Evolutionary conservation across 345 rosid genomes (phyloP).

Genomic region (Eucalyptus cloeziana): DNA sequence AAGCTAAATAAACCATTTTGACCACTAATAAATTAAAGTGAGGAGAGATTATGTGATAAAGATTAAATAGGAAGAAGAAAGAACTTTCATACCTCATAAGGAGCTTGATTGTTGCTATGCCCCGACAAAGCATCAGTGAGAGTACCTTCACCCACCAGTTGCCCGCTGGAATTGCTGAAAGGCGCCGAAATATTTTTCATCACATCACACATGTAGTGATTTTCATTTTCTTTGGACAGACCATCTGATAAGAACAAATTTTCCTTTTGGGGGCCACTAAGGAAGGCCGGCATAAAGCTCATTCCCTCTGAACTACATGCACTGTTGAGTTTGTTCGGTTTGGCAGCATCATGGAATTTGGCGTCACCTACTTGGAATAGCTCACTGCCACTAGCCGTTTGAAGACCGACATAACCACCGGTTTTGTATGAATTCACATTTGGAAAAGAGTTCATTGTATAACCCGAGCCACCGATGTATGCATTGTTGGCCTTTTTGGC

Average conservation of each 20-base stretch:
- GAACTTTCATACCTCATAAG: neutral
- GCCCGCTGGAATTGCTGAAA: neutral
- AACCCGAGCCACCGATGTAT: neutral
- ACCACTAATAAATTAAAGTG: neutral
- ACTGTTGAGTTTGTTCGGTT: neutral
- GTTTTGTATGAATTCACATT: neutral
- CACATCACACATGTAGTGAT: neutral
- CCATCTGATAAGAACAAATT: neutral
- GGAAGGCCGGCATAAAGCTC: neutral
- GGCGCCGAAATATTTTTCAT: neutral
- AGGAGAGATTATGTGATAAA: neutral
- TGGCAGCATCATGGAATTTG: neutral
- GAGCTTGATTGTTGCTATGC: neutral
- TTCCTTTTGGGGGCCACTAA: neutral
- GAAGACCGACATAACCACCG: neutral
- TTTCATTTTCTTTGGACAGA: neutral
- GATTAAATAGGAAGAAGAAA: neutral
- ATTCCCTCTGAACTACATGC: neutral
- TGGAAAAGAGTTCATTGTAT: neutral
- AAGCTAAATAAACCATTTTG: neutral
- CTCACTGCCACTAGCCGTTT: neutral
- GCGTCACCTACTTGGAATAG: neutral
- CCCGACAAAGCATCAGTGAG: neutral
- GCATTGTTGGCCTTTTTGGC: neutral
- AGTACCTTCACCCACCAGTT: neutral